Percentiles rank a stretch among this genome's conserved stretches.
phyloP scores from a whole-genome alignment of 2,329 filamentous ascomycete genomes.

The Clathrospora elynae region DNA sequence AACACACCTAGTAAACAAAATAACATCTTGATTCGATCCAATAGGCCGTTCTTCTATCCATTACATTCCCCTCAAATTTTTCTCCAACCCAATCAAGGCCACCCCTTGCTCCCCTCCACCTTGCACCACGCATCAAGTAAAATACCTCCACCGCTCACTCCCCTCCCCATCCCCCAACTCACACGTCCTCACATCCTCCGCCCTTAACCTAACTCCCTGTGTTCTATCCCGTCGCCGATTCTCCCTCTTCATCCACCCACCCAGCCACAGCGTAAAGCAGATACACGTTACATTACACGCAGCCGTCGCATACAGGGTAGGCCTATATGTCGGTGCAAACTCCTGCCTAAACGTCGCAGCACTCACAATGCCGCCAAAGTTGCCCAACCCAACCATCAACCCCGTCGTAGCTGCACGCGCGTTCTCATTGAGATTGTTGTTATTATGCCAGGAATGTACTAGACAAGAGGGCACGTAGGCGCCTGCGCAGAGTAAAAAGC shows the following conservation, averaged over 20 bases:
- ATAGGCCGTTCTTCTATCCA: too few relatives aligned
- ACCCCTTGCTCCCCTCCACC: not conserved
- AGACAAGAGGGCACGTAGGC: constrained; percentile 56
- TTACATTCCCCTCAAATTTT: too few relatives aligned
- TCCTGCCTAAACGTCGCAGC: constrained; percentile 54
- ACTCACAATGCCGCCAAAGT: constrained; percentile 56
- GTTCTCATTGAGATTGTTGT: constrained; percentile 59
- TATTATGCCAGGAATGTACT: constrained; percentile 59
- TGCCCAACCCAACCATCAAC: constrained; percentile 56
- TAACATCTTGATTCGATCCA: too few relatives aligned
- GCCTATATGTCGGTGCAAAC: constrained; percentile 57
- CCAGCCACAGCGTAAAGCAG: constrained; percentile 46
- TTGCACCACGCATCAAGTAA: too few relatives aligned
- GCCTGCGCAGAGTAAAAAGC: constrained; percentile 54
- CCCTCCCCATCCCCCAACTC: constrained; percentile 49
- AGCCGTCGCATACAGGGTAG: constrained; percentile 54
- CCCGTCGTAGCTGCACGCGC: constrained; percentile 56
- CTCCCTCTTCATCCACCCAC: constrained; percentile 54
- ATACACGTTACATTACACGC: constrained; percentile 53
- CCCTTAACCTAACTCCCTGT: constrained; percentile 44
- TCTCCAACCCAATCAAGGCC: too few relatives aligned
- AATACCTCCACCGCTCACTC: constrained; percentile 48
- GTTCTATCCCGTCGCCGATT: constrained; percentile 50
- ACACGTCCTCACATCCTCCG: constrained; percentile 50
- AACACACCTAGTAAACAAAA: too few relatives aligned